These are phyloP conservation scores for Chalciporus pseudorubinellus DNA, from an alignment of 768 basidiomycete species.

Conservation along the genomic window DNA sequence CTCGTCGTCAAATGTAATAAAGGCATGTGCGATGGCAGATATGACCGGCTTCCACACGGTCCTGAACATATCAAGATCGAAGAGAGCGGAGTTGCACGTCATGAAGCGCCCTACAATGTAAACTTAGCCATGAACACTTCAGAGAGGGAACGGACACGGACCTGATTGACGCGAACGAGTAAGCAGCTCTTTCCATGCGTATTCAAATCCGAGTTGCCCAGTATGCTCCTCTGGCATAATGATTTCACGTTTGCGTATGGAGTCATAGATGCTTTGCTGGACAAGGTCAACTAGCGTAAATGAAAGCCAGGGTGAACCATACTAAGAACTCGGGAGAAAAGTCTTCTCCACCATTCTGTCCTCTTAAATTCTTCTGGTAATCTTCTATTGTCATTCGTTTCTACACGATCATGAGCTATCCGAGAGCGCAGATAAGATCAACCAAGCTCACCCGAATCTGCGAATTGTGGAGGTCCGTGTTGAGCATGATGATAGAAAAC, in stretches of 20 bases:
- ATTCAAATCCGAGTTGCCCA: conserved; percentile 95
- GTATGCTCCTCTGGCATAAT: conserved; percentile 97
- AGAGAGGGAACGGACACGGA: conserved; percentile 31
- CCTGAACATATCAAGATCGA: conserved; percentile 93
- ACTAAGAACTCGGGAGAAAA: conserved; percentile 88
- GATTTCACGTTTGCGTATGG: conserved; percentile 91
- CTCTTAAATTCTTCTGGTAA: conserved; percentile 87
- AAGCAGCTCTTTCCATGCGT: conserved; percentile 97
- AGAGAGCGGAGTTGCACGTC: conserved; percentile 73
- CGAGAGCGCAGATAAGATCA: not conserved
- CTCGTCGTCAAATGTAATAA: conserved; percentile 95
- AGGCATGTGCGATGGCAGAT: conserved; percentile 93
- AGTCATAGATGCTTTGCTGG: conserved; percentile 89
- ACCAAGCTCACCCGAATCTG: conserved; percentile 70
- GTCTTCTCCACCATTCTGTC: conserved; percentile 82
- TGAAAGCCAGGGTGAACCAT: conserved; percentile 18
- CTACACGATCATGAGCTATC: conserved; percentile 36
- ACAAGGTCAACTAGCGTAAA: conserved; percentile 8
- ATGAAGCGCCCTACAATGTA: conserved; percentile 56
- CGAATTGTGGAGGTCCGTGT: conserved; percentile 95
- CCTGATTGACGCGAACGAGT: conserved; percentile 78
- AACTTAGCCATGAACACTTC: conserved; percentile 6
- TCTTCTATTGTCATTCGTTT: conserved; percentile 98
- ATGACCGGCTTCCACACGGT: conserved; percentile 91
- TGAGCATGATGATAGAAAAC: conserved; percentile 96